Evolutionary conservation across 2,329 filamentous ascomycete genomes (phyloP), one percentile per base, ranked within the genome.

Genomic region (Microdochium bolleyi): DNA sequence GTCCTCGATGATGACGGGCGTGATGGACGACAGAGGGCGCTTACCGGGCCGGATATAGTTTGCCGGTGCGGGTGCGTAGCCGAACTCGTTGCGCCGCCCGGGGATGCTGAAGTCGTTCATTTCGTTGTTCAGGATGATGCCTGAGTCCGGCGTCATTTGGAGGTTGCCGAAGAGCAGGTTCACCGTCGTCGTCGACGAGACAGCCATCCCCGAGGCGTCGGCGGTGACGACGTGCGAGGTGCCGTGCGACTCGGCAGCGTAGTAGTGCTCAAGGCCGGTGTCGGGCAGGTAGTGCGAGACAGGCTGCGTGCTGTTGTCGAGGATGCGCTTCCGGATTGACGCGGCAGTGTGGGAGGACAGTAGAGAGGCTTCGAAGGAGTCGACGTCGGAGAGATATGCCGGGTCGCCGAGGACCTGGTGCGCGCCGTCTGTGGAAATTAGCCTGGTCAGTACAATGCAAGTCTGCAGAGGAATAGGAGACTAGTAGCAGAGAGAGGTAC

Each of bases 21-120:
- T 84, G 60, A 94, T 91, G 56, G 87, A 92, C 1, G 87, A 92
- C 3, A 96, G 73, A 0, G 92, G 90, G 0, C 92, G 82, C 69
- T 96, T 96, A 49, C 82, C 78, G 0, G 89, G 83, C 4, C 83
- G 79, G 66, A 96, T 84, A 66, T 84, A 96, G 75, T 97, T 96
- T 48, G 85, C 79, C 3, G 83, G 81, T 1, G 83, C 85, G 1
- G 92, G 91, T 48, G 85, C 80, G 71, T 90, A 96, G 51, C 90
- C 91, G 65, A 96, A 97, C 24, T 85, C 83, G 66, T 96, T 96
- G 54, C 76, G 78, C 1, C 78, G 73, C 51, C 82, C 82, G 0
- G 92, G 92, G 61, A 95, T 91, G 49, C 85, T 89, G 73, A 96
- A 96, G 72, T 95, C 90, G 73, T 85, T 79, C 77, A 82, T 82